Base-by-base conservation (phyloP, 257 asterid genomes). In the Lantana camara region DNA sequence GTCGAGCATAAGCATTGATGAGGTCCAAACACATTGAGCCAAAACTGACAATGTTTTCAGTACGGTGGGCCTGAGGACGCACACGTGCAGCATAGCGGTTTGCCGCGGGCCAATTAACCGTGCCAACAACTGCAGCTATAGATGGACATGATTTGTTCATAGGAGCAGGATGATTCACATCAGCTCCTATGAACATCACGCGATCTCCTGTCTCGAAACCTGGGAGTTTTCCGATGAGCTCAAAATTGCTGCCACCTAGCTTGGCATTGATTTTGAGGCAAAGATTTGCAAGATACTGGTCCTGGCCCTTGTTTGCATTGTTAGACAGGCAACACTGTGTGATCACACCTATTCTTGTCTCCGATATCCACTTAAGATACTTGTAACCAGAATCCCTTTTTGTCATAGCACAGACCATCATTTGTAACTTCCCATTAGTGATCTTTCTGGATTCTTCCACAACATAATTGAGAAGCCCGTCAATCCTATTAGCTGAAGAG, bases 141-240 rank as follows among this genome's bases (percentile, higher is more conserved):
- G 97, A 87, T 2, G 95, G 95, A 30, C 85, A 73, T 0, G 80
- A 67, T 11, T 11, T n/a, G 64, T 90, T 77, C 46, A 14, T 20
- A 0, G 82, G 72, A 0, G 77, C 81, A 3, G 97, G 97, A 68
- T 90, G 96, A 59, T 87, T 90, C 37, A 90, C 97, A 73, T 90
- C 96, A 2, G 96, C 96, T 41, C 96, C 97, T 24, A 90, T 82
- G n/a, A 90, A 87, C 89, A 90, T 90, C 30, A 90, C 90, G 54
- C 68, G 79, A 14, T 85, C 96, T 27, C 21, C 65, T 5, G 22
- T 20, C 2, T n/a, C 20, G n/a, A 81, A 86, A 57, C 65, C 75
- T 10, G 85, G 81, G 40, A 83, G 79, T 60, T 68, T 58, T 15
- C 69, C 82, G 23, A 1, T 29, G 0, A 87, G 79, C 51, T 85